Conservation (phyloP, 139 green algal genomes). For the Coelastrella sp. region DNA sequence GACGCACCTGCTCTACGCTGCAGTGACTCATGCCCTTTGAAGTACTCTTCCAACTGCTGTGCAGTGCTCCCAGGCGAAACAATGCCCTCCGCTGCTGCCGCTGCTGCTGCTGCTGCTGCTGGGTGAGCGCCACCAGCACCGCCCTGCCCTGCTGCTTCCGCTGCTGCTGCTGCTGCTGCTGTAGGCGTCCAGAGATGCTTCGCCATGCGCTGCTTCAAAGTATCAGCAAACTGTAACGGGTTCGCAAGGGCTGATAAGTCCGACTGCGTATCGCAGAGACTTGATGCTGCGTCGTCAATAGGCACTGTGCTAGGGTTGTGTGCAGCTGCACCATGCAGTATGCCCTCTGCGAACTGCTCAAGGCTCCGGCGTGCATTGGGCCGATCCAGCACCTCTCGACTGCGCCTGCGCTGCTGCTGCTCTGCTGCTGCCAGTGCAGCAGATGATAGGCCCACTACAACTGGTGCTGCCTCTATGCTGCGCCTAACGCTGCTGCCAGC, state of each 20-base stretch:
- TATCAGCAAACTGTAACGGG: slow-evolving; percentile 29
- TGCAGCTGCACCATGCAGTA: too few species aligned
- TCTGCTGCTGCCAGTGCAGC: slow-evolving; percentile 10
- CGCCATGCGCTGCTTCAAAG: slow-evolving; percentile 19
- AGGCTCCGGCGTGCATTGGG: too few species aligned
- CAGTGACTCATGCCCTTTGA: slow-evolving; percentile 15
- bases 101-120: background rate
- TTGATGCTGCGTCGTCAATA: background rate
- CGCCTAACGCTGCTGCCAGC: background rate
- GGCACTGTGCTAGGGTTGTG: too few species aligned
- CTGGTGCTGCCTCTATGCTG: background rate
- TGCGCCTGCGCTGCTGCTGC: background rate
- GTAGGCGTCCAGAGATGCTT: slow-evolving; percentile 17
- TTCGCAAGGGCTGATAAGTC: slow-evolving; percentile 34
- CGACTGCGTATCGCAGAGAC: slow-evolving; percentile 8
- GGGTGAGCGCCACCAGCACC: background rate
- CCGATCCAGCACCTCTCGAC: background rate
- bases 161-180: background rate
- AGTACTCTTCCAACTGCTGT: slow-evolving; percentile 15
- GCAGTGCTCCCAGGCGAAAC: background rate
- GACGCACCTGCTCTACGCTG: slow-evolving; percentile 12
- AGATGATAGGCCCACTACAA: background rate
- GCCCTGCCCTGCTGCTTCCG: background rate
- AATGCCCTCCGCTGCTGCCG: background rate
- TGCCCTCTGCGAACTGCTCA: too few species aligned